Evolutionary conservation across 2,329 filamentous ascomycete species (phyloP), one percentile per base, ranked within the genome.

Genomic region (Exophiala aquamarina): DNA sequence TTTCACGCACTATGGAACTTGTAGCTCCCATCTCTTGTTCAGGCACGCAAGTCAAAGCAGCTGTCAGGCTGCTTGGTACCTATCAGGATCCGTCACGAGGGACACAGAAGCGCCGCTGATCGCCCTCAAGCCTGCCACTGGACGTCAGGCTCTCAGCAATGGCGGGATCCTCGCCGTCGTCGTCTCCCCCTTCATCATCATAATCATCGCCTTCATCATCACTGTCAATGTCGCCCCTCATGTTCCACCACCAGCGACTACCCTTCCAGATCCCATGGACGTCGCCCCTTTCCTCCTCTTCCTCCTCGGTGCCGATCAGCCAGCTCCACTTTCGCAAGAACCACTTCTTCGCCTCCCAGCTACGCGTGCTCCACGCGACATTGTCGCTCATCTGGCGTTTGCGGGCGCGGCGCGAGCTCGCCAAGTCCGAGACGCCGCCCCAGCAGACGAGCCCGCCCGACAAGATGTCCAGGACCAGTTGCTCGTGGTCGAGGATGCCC

Each of bases 281-380:
- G 39, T 55, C 52, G 5, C 49, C 52, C 37, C 51, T 40, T 4
- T 20, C 29, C 15, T 50, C 48, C 59, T 59, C 35, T 50, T 56
- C 56, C 49, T 52, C 49, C 33, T 55, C 52, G 8, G 43, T 47
- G 14, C 50, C 31, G 52, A 60, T 42, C 49, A 57, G 36, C 54
- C 57, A 59, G 56, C 58, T 55, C 51, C 70, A 73, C 52, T 74
- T 74, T 34, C 66, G 63, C 23, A 74, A 41, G 50, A 73, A 74
- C 71, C 70, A 74, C 3, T 60, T 52, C 45, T 64, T 65, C 1
- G 69, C 70, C 47, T 74, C 71, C 71, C 71, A 74, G 48, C 69
- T 70, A 11, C 71, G 64, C 31, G 62, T 60, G 42, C 72, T 70
- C 71, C 71, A 74, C 0, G 71, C 67, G 10, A 71, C 65, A 14